These are phyloP conservation scores for Moricandia arvensis DNA, from an alignment of 345 rosid genomes.

Conservation along the genomic window DNA sequence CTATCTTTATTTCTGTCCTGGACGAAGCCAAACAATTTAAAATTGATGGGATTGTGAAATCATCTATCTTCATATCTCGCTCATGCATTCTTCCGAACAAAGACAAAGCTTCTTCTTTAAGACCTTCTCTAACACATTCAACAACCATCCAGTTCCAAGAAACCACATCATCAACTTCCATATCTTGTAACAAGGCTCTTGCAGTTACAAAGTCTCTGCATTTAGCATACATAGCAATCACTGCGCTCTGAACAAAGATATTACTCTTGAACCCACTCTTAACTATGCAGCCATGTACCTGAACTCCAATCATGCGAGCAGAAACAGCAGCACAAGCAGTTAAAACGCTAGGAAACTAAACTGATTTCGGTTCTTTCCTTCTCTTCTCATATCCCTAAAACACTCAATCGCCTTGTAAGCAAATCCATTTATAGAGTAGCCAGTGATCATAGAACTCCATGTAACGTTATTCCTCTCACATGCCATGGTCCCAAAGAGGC, in stretches of 20 bases:
- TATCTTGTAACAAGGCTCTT: conserved; percentile 44
- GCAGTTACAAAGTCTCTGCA: conserved; percentile 59
- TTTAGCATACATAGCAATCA: conserved; percentile 86
- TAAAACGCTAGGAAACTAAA: conserved; percentile 72
- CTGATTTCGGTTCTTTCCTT: conserved; percentile 65
- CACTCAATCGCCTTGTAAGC: conserved; percentile 58
- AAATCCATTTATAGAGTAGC: conserved; percentile 60
- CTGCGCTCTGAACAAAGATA: conserved; percentile 69
- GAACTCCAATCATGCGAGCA: conserved; percentile 55
- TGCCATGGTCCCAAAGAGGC: conserved; percentile 46
- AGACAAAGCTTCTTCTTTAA: conserved; percentile 58
- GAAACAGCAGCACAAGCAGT: conserved; percentile 64
- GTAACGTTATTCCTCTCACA: conserved; percentile 54
- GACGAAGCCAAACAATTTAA: conserved; percentile 42
- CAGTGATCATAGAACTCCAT: conserved; percentile 91
- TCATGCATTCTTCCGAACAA: conserved; percentile 64
- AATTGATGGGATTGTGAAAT: not conserved
- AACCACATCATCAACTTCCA: conserved; percentile 60
- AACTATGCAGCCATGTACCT: conserved; percentile 66
- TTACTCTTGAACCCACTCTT: conserved; percentile 66
- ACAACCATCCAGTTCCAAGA: conserved; percentile 85
- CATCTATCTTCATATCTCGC: conserved; percentile 53
- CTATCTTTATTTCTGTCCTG: conserved; percentile 40
- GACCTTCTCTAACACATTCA: conserved; percentile 69
- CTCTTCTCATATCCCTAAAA: conserved; percentile 55